phyloP scores from a whole-genome alignment of 805 yeast genomes.

The Diddensiella transvaalensis region DNA sequence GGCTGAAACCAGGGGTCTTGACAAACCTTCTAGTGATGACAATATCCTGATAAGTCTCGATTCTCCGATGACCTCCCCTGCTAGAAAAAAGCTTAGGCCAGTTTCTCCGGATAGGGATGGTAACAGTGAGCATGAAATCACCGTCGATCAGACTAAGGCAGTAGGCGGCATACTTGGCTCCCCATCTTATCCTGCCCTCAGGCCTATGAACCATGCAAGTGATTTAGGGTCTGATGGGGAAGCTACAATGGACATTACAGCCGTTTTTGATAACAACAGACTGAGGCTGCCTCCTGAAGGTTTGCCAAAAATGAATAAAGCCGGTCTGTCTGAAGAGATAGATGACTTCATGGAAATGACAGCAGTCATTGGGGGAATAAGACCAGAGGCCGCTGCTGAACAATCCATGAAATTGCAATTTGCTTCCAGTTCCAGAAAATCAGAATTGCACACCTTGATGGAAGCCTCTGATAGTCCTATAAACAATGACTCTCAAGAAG shows the following conservation, averaged over 20 bases:
- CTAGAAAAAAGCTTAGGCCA: not conserved
- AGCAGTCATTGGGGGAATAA: constrained; percentile 1
- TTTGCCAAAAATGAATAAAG: not conserved
- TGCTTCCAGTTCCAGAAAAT: not conserved
- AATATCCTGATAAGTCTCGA: constrained; percentile 10
- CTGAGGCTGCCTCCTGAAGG: not conserved
- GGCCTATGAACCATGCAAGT: too few species aligned
- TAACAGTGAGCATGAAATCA: not conserved
- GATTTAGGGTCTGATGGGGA: not conserved
- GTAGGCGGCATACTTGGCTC: not conserved
- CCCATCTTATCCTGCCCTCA: not conserved
- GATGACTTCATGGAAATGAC: constrained; percentile 3
- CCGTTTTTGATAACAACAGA: not conserved
- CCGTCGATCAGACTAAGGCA: not conserved
- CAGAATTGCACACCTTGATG: not conserved
- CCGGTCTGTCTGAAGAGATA: not conserved
- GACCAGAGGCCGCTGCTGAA: not conserved
- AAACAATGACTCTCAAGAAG: not conserved
- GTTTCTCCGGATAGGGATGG: too few species aligned
- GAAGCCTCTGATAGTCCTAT: not conserved
- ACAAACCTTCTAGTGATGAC: constrained; percentile 2
- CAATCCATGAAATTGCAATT: not conserved
- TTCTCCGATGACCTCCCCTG: not conserved
- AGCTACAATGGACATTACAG: constrained; percentile 2
- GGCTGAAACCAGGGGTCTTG: not conserved